Conservation (phyloP, 2,329 filamentous ascomycete genomes). For the Ceratocystiopsis minuta region DNA sequence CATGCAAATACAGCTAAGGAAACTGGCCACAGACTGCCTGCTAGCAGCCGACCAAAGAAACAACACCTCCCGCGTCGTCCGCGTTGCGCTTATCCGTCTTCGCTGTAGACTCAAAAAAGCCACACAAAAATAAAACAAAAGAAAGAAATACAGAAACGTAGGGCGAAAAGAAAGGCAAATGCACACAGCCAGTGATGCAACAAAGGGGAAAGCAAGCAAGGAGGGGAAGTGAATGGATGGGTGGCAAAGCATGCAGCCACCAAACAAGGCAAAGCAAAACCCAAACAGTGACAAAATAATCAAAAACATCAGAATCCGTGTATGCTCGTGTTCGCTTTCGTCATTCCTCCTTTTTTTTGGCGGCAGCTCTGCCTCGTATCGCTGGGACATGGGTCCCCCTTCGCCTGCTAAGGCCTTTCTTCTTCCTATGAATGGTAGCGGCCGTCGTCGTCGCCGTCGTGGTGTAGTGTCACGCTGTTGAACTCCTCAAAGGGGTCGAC, state of each 20-base stretch:
- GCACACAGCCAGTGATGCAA: background rate
- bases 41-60: no score
- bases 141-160: no score
- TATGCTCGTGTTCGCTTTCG: no score
- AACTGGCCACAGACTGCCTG: no score
- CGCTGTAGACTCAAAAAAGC: no score
- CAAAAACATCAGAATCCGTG: background rate
- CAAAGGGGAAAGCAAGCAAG: background rate
- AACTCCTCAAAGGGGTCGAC: constrained; percentile 95
- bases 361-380: background rate
- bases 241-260: background rate
- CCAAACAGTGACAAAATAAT: background rate
- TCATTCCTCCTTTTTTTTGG: background rate
- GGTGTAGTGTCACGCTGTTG: constrained; percentile 92
- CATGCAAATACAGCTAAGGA: no score
- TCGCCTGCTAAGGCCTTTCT: no score
- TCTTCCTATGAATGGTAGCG: constrained; percentile 6
- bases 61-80: no score
- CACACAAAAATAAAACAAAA: background rate
- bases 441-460: constrained; percentile 68
- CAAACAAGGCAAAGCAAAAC: background rate
- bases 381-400: background rate
- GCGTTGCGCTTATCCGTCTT: no score
- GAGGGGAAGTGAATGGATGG: background rate
- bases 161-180: background rate